A percentile compares a stretch with the other conserved stretches of the same genome.
These are phyloP conservation scores for Onygenales sp. DNA, from an alignment of 2,329 filamentous ascomycete species.

Conservation along the genomic window DNA sequence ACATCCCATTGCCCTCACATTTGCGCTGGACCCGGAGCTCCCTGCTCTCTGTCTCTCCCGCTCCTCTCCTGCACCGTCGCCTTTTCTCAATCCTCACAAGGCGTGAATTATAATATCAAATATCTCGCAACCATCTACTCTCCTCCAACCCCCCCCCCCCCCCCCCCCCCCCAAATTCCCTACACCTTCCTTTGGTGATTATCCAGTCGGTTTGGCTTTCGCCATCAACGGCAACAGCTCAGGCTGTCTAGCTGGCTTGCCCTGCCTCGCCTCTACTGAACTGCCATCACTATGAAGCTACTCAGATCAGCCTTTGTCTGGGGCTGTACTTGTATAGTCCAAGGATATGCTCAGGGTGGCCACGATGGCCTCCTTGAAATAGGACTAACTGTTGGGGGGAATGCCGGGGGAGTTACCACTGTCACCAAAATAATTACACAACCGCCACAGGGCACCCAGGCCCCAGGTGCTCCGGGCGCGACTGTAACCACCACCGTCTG, in stretches of 20 bases:
- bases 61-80: too few species aligned
- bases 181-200: too few species aligned
- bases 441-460: background rate
- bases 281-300: background rate
- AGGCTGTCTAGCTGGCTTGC: background rate
- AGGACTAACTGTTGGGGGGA: background rate
- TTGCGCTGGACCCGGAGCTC: too few species aligned
- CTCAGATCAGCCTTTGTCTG: background rate
- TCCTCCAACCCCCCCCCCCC: too few species aligned
- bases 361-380: background rate
- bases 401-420: slow-evolving; percentile 3
- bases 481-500: background rate
- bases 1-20: too few species aligned
- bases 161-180: too few species aligned
- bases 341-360: background rate
- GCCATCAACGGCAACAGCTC: background rate
- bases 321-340: background rate
- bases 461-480: background rate
- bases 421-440: slow-evolving; percentile 7
- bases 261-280: background rate
- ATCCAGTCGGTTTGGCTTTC: too few species aligned
- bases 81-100: too few species aligned
- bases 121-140: too few species aligned
- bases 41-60: too few species aligned
- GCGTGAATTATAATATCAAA: too few species aligned